A percentile compares a stretch with the other conserved stretches of the same genome.
Evolutionary conservation across 805 yeast species (phyloP).

Genomic region (Candida piceae): DNA sequence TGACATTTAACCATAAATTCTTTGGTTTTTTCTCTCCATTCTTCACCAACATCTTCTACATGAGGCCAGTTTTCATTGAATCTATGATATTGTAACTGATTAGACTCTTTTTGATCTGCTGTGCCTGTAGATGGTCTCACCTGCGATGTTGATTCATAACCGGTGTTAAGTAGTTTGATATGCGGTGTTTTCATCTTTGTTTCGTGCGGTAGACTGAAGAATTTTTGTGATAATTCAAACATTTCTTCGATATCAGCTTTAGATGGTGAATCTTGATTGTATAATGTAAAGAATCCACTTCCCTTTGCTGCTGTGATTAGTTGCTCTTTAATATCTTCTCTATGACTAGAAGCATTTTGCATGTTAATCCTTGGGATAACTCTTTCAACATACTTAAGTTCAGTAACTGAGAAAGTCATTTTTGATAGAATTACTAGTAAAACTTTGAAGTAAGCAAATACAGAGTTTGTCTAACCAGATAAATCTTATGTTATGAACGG

Average conservation of each 20-base stretch:
- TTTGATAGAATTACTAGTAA: background rate
- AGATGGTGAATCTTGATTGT: conserved; percentile 30
- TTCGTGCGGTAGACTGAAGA: conserved; percentile 22
- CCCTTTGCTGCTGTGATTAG: conserved; percentile 26
- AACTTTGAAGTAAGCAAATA: too few species aligned
- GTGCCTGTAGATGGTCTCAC: conserved; percentile 34
- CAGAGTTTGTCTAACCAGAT: too few species aligned
- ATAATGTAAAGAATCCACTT: conserved; percentile 29
- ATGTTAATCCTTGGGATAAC: conserved; percentile 29
- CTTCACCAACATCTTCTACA: conserved; percentile 24
- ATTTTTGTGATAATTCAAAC: conserved; percentile 21
- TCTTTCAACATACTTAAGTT: conserved; percentile 13
- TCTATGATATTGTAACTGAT: conserved; percentile 30
- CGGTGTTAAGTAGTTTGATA: conserved; percentile 29
- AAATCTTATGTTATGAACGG: too few species aligned
- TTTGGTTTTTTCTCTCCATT: conserved; percentile 23
- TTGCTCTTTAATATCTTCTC: conserved; percentile 29
- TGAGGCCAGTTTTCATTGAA: conserved; percentile 30
- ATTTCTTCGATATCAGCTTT: conserved; percentile 25
- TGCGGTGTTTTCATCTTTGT: conserved; percentile 28
- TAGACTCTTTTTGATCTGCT: conserved; percentile 30
- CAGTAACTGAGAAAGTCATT: conserved; percentile 5
- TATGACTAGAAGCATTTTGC: conserved; percentile 18
- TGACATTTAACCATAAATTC: conserved; percentile 24
- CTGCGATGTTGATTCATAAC: conserved; percentile 30